Conservation (phyloP, 1,139 yeast species). For the Casaregolazyma suthepensis region DNA sequence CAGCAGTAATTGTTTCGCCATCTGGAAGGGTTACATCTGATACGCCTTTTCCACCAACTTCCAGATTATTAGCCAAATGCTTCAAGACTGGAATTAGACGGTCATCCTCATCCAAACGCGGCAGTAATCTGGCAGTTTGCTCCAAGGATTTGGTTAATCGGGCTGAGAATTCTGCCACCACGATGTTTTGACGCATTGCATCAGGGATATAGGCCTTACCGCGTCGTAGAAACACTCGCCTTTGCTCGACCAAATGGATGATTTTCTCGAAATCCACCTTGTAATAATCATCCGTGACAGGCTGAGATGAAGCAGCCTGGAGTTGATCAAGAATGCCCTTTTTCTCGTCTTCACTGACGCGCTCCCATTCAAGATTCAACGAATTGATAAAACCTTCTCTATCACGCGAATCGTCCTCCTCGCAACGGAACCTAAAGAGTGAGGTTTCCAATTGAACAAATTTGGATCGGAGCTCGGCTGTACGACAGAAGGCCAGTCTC, state of each 20-base stretch:
- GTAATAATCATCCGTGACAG: conserved; percentile 33
- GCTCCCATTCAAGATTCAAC: conserved; percentile 56
- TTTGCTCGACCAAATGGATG: conserved; percentile 60
- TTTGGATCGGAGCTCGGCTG: conserved; percentile 72
- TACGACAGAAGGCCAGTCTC: conserved; percentile 82
- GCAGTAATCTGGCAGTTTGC: conserved; percentile 69
- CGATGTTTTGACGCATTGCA: conserved; percentile 63
- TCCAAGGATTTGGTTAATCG: conserved; percentile 49
- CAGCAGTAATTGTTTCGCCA: conserved; percentile 57
- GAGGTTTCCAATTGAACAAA: conserved; percentile 71
- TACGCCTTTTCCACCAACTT: conserved; percentile 17
- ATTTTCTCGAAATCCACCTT: conserved; percentile 86
- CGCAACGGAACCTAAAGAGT: conserved; percentile 68
- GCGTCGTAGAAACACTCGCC: conserved; percentile 56
- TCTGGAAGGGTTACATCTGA: conserved; percentile 36
- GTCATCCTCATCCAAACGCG: conserved; percentile 88
- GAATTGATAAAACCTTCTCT: conserved; percentile 61
- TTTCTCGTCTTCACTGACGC: conserved; percentile 61
- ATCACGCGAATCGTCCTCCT: conserved; percentile 59
- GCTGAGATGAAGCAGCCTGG: conserved; percentile 33
- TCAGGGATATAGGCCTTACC: conserved; percentile 87
- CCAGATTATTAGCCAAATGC: conserved; percentile 54
- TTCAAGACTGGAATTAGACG: conserved; percentile 76
- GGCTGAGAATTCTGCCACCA: conserved; percentile 59
- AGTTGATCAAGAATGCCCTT: conserved; percentile 44